Base-by-base conservation (phyloP, 2,329 filamentous ascomycete genomes). In the Emmonsiellopsis sp. region DNA sequence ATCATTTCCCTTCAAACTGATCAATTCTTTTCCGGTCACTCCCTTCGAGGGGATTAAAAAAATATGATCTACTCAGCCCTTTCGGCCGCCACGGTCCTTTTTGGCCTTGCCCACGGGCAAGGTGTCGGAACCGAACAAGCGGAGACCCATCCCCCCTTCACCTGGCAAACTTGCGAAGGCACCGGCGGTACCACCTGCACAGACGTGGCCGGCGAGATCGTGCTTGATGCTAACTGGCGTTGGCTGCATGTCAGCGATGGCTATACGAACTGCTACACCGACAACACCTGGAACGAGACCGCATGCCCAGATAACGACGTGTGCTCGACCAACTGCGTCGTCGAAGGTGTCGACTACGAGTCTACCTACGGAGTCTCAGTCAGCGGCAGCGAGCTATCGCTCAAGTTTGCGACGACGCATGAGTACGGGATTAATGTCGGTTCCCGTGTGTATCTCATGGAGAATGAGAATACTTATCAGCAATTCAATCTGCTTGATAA, bases 381-480 rank as follows among this genome's bases (percentile, higher is more conserved):
- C 15, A 68, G 67, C 51, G 74, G 73, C 15, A 69, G 70, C 44
- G 68, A 68, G 5, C 57, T 80, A 49, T 70, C 68, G 20, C 65
- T 79, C 54, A 69, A 70, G 40, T 72, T 71, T 56, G 65, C 71
- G 48, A 72, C 67, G 34, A 60, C 66, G 60, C 63, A 65, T 47
- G 47, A 54, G 7, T 53, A 49, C 51, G 31, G 58, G 15, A 58
- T 64, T 11, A 67, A 63, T 50, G 56, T 69, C 37, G 65, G 64
- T 42, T 67, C 78, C 55, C 76, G 82, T 57, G 70, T 81, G 35
- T 85, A 84, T 65, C 75, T 85, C 55, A 76, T 85, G 70, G 76
- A 77, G 60, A 69, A 71, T 48, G 76, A 80, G 53, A 73, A 73
- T 61, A 76, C 76, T 53, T 85, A 86, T 68, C 71, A 83, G 69